These are phyloP conservation scores for Saccharomyces hybrid DNA, from an alignment of 1,139 yeast genomes.

Conservation along the genomic window DNA sequence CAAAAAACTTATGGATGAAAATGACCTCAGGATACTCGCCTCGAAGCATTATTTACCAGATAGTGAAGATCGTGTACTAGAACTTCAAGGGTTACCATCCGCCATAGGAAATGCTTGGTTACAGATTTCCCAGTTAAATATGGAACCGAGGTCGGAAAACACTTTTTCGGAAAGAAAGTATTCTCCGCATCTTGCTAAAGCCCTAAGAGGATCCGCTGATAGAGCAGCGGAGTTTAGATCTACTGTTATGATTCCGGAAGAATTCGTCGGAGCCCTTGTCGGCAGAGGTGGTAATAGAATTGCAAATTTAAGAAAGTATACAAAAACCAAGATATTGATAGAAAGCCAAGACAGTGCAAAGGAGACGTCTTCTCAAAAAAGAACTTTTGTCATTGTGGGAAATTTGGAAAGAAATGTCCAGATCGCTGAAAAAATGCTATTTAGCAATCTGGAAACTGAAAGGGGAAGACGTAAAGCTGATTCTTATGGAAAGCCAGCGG, in stretches of 20 bases:
- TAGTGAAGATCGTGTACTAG: slow-evolving; percentile 80
- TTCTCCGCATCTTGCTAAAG: slow-evolving; percentile 8
- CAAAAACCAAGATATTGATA: slow-evolving; percentile 79
- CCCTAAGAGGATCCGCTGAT: slow-evolving; percentile 1
- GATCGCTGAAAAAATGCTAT: slow-evolving; percentile 28
- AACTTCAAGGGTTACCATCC: slow-evolving; percentile 70
- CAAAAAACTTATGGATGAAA: slow-evolving; percentile 63
- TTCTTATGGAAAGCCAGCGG: background rate
- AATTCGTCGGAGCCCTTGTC: slow-evolving; percentile 82
- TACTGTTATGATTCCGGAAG: slow-evolving; percentile 50
- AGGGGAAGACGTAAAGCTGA: slow-evolving; percentile 50
- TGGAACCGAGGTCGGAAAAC: slow-evolving; percentile 14
- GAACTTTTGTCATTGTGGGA: slow-evolving; percentile 71
- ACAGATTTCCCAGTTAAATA: slow-evolving; percentile 20
- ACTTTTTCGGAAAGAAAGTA: slow-evolving; percentile 23
- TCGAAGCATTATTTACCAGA: slow-evolving; percentile 75
- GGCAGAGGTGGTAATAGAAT: slow-evolving; percentile 82
- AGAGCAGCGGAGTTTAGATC: slow-evolving; percentile 10
- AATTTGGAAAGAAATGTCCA: slow-evolving; percentile 34
- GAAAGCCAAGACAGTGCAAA: slow-evolving; percentile 66
- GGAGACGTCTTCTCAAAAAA: slow-evolving; percentile 29
- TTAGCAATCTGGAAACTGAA: slow-evolving; percentile 66
- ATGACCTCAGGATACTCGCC: slow-evolving; percentile 43
- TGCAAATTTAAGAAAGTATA: slow-evolving; percentile 71
- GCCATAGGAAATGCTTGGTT: slow-evolving; percentile 63